Conservation (phyloP, 352 stramenopile species). For the Globisporangium takayamanum region DNA sequence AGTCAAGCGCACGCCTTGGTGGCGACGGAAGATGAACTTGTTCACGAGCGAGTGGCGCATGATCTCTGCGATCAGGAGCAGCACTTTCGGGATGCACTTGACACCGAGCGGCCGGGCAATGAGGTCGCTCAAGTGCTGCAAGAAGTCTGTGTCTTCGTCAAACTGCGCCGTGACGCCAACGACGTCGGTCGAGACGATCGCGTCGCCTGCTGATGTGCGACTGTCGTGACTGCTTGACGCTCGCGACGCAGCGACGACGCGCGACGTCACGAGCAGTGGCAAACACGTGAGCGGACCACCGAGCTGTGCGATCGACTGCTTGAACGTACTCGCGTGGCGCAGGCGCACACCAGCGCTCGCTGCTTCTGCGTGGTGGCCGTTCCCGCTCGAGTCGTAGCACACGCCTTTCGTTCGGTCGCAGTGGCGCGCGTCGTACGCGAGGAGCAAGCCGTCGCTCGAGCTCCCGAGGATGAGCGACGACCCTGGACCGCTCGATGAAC, state of each 20-base stretch:
- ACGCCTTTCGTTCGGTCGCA: conserved; percentile 53
- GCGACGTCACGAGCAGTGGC: conserved; percentile 45
- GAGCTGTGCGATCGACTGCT: conserved; percentile 60
- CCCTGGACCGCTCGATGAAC: conserved; percentile 10
- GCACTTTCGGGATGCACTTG: conserved; percentile 63
- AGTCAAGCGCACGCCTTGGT: conserved; percentile 67
- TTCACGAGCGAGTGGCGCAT: conserved; percentile 84
- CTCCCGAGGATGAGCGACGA: conserved; percentile 17
- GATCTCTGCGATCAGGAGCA: conserved; percentile 75
- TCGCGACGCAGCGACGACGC: neutral
- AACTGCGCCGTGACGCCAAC: conserved; percentile 44
- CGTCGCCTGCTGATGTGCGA: neutral
- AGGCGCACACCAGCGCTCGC: conserved; percentile 52
- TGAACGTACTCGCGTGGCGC: conserved; percentile 60
- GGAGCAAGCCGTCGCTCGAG: conserved; percentile 47
- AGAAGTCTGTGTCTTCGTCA: conserved; percentile 67
- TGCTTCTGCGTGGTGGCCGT: conserved; percentile 55
- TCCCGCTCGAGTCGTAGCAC: conserved; percentile 66
- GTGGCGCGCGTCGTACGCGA: conserved; percentile 61
- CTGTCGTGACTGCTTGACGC: neutral
- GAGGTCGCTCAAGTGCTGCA: conserved; percentile 67
- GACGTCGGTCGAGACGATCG: neutral
- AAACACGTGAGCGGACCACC: conserved; percentile 57
- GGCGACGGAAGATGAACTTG: conserved; percentile 81
- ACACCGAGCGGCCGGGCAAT: conserved; percentile 67